These are phyloP conservation scores for Epithele typhae DNA, from an alignment of 768 basidiomycete species.

Conservation along the genomic window DNA sequence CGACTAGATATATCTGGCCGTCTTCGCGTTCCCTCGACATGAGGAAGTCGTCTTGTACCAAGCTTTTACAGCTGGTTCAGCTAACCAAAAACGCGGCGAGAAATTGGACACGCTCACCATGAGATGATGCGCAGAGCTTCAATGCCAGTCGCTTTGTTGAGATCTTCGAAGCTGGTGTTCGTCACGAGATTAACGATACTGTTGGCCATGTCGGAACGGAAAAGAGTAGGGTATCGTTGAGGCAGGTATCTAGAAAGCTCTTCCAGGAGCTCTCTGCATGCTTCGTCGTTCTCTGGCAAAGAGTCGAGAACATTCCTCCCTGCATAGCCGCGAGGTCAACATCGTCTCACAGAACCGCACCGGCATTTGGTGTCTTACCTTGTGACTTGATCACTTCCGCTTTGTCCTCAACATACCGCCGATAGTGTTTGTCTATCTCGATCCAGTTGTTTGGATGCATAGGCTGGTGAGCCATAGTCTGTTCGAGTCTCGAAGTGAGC, in stretches of 20 bases:
- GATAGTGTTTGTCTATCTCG: slow-evolving; percentile 31
- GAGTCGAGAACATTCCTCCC: slow-evolving; percentile 27
- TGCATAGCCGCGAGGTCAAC: not conserved
- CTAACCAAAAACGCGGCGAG: not conserved
- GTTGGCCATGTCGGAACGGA: slow-evolving; percentile 14
- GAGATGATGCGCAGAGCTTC: slow-evolving; percentile 26
- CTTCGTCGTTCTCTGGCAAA: slow-evolving; percentile 32
- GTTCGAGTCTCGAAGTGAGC: not conserved
- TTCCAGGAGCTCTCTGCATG: slow-evolving; percentile 28
- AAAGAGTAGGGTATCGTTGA: slow-evolving; percentile 32
- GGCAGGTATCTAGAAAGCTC: slow-evolving; percentile 29
- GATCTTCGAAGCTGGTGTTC: slow-evolving; percentile 16
- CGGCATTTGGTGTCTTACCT: slow-evolving; percentile 11
- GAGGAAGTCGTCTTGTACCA: slow-evolving; percentile 32
- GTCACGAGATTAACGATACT: slow-evolving; percentile 27
- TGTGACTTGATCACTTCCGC: slow-evolving; percentile 26
- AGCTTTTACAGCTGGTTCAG: slow-evolving; percentile 10
- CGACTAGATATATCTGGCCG: slow-evolving; percentile 32
- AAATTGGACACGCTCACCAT: slow-evolving; percentile 14
- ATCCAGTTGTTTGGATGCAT: slow-evolving; percentile 36
- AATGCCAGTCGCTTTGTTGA: slow-evolving; percentile 14
- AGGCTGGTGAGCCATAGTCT: slow-evolving; percentile 33
- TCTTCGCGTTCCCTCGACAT: slow-evolving; percentile 32
- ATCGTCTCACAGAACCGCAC: not conserved
- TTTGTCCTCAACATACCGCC: slow-evolving; percentile 30